These are phyloP conservation scores for Durio zibethinus DNA, from an alignment of 345 rosid genomes.

Conservation along the genomic window DNA sequence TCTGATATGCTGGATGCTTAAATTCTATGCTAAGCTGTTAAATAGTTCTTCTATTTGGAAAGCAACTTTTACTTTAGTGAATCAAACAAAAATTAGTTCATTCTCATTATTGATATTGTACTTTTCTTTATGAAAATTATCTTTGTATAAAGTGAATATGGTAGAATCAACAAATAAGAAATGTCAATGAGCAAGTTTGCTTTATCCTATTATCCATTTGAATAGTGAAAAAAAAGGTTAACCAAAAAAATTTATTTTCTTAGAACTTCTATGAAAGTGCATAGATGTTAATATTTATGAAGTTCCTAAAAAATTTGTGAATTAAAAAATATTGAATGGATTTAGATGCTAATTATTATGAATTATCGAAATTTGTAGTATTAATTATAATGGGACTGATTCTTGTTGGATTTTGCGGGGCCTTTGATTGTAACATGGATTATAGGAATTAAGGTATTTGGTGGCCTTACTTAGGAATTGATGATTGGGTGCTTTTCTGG, in stretches of 20 bases:
- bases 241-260: not conserved
- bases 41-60: not conserved
- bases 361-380: not conserved
- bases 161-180: not conserved
- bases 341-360: constrained; percentile 2
- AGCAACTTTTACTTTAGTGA: not conserved
- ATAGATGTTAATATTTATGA: not conserved
- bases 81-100: not conserved
- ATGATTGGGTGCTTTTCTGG: not conserved
- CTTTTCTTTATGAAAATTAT: not conserved
- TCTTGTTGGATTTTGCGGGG: not conserved
- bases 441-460: not conserved
- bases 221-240: not conserved
- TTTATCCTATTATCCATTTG: not conserved
- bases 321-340: not conserved
- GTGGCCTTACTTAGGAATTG: not conserved
- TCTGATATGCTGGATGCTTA: not conserved
- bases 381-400: not conserved
- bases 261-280: not conserved
- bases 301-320: not conserved
- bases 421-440: not conserved
- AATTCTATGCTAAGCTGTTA: not conserved
- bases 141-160: not conserved
- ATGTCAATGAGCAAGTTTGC: not conserved
- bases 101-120: not conserved